Percentiles rank a stretch among this genome's conserved stretches.
Evolutionary conservation across 1,284 basidiomycete genomes (phyloP).

Genomic region (Cutaneotrichosporon cutaneum): DNA sequence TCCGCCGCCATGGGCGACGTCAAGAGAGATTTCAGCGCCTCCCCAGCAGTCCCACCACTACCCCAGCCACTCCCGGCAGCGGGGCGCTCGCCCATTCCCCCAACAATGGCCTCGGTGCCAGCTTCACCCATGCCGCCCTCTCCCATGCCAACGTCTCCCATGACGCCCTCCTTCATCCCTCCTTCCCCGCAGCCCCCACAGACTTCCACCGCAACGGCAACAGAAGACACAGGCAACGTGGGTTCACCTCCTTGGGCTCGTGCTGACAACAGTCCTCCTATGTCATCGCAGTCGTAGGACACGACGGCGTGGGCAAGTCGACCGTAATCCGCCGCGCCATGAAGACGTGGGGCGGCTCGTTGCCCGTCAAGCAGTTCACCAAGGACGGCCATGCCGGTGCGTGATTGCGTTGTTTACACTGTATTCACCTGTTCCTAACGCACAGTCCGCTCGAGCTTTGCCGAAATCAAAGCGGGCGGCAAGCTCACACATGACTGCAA

Average conservation of each 20-base stretch:
- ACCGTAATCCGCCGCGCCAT: slow-evolving; percentile 45
- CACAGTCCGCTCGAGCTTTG: slow-evolving; percentile 39
- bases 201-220: not conserved
- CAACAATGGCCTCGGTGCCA: not conserved
- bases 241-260: not conserved
- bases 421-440: slow-evolving; percentile 10
- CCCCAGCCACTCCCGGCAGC: not conserved
- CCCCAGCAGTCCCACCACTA: not conserved
- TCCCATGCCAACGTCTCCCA: not conserved
- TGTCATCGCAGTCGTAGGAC: slow-evolving; percentile 48
- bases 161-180: not conserved
- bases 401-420: slow-evolving; percentile 4
- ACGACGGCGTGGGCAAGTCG: slow-evolving; percentile 46
- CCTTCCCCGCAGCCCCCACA: not conserved
- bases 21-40: not conserved
- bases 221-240: not conserved
- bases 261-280: slow-evolving; percentile 24
- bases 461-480: slow-evolving; percentile 42
- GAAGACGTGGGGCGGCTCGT: slow-evolving; percentile 41
- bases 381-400: slow-evolving; percentile 28
- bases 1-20: not conserved
- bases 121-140: not conserved
- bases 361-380: slow-evolving; percentile 25
- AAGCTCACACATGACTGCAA: slow-evolving; percentile 34
- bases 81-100: not conserved